Conservation (phyloP, 805 yeast genomes). For the Yarrowia sp. region DNA sequence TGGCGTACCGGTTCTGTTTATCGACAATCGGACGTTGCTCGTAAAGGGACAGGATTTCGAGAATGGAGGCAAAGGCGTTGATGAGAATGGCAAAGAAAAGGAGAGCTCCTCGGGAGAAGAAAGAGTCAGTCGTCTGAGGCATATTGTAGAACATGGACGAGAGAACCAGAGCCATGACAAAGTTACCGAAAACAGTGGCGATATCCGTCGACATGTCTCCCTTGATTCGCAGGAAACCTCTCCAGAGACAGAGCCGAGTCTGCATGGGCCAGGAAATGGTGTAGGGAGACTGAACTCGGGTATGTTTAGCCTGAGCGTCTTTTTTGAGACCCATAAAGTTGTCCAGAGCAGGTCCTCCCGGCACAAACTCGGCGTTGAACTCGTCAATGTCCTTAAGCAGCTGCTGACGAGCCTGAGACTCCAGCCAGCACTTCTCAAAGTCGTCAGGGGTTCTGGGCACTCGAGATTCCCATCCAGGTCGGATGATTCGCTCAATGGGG, state of each 20-base stretch:
- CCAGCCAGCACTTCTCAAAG: constrained; percentile 59
- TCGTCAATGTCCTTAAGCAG: constrained; percentile 57
- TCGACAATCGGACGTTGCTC: constrained; percentile 64
- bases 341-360: constrained; percentile 45
- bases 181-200: constrained; percentile 55
- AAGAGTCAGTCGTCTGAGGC: constrained; percentile 58
- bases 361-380: constrained; percentile 43
- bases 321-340: constrained; percentile 48
- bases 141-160: constrained; percentile 65
- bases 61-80: constrained; percentile 56
- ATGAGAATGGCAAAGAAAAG: constrained; percentile 63
- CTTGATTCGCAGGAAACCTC: constrained; percentile 60
- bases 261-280: constrained; percentile 56
- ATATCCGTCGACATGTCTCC: constrained; percentile 60
- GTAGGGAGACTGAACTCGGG: constrained; percentile 52
- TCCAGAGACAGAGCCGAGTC: constrained; percentile 54
- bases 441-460: constrained; percentile 63
- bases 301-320: constrained; percentile 48
- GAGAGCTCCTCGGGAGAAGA: constrained; percentile 65
- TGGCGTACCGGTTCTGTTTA: constrained; percentile 63
- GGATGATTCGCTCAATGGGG: constrained; percentile 58
- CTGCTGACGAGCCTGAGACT: constrained; percentile 54
- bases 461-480: constrained; percentile 54
- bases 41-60: constrained; percentile 55
- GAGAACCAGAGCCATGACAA: constrained; percentile 59